Evolutionary conservation across 2,329 filamentous ascomycete species (phyloP), one percentile per base, ranked within the genome.

Genomic region (Fusarium sp.): DNA sequence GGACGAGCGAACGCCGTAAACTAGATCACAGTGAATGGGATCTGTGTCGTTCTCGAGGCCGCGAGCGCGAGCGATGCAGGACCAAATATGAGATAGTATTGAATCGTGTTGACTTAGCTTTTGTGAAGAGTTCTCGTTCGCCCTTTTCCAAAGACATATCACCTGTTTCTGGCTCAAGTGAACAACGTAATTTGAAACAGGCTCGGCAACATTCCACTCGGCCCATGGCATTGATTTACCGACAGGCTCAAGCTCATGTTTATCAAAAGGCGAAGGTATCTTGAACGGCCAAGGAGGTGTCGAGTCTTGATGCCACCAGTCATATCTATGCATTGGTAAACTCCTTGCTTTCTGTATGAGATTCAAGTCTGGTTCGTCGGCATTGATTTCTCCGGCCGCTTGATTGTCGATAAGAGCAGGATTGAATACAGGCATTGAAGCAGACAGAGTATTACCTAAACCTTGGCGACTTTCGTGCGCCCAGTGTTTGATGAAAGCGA

Each of bases 31-130:
- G 49, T 79, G 70, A 1, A 79, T 62, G 5, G 49, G 31, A 2
- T 28, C 45, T 6, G 28, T 14, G 11, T 77, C 71, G 1, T 67
- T 33, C 20, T 55, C 8, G 0, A 75, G 36, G 1, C 63, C 38
- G 0, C 78, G 73, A n/a, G 77, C 75, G 11, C 77, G 78, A 17
- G 66, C 44, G 13, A 79, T 75, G 31, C 75, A 78, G 1, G 75
- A 78, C 78, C 78, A 79, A 3, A 78, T 65, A n/a, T 79, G 76
- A 6, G 66, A 75, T 2, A 79, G 26, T 12, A 78, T 51, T 10
- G 75, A 70, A 63, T 79, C 78, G 7, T 79, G 78, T 0, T 66
- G 72, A 15, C 77, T 79, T 3, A 75, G 35, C 13, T 44, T 75
- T 15, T 63, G 41, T 1, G 52, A 24, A 1, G 51, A 47, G 4